Conservation (phyloP, 2,329 filamentous ascomycete species). For the Cercospora canescens region DNA sequence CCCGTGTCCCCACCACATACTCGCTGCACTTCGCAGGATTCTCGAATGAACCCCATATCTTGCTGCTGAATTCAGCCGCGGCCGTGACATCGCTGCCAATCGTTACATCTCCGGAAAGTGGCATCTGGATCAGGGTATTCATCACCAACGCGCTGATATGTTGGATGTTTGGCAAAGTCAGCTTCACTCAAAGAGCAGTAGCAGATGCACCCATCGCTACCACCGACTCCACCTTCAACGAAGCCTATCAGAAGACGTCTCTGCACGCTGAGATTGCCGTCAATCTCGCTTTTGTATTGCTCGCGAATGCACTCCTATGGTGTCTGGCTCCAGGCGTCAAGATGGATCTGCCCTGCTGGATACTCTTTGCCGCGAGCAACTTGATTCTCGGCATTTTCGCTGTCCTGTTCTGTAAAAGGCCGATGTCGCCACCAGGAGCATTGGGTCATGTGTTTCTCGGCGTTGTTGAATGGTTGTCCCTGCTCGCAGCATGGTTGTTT, state of each 20-base stretch:
- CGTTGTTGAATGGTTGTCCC: neutral
- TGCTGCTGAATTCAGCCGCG: neutral
- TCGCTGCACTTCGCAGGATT: neutral
- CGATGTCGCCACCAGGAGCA: neutral
- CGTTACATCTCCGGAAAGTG: neutral
- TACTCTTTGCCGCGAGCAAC: neutral
- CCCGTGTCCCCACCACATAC: neutral
- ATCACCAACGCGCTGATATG: neutral
- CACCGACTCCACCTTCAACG: neutral
- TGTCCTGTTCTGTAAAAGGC: neutral
- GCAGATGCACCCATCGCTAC: neutral
- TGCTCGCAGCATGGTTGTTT: neutral
- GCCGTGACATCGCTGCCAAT: neutral
- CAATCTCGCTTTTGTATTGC: neutral
- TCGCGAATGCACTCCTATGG: neutral
- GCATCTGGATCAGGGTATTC: neutral
- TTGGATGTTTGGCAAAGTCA: neutral
- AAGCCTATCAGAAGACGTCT: neutral
- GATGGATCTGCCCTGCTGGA: neutral
- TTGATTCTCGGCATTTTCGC: neutral
- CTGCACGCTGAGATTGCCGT: neutral
- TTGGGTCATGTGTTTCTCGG: neutral
- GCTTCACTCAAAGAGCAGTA: neutral
- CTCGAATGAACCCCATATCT: neutral
- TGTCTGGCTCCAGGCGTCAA: neutral